phyloP scores from a whole-genome alignment of 73 alveolate genomes.

The Blepharisma stoltei region DNA sequence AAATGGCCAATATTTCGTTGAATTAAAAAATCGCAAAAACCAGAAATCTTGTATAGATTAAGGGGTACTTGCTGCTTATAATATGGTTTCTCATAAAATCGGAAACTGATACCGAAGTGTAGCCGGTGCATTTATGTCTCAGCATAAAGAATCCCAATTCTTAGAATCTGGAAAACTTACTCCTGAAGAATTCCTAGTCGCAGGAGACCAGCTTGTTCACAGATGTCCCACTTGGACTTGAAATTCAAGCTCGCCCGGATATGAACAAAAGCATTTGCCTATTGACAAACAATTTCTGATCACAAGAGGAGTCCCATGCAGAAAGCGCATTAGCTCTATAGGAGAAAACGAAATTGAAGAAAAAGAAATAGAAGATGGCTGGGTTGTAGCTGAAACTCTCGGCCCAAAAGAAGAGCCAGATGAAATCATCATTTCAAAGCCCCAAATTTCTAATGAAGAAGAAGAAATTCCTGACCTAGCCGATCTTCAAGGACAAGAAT shows the following conservation, averaged over 20 bases:
- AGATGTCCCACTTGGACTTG: constrained; percentile 96
- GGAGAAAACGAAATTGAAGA: constrained; percentile 52
- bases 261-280: constrained; percentile 49
- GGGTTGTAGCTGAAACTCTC: constrained; percentile 67
- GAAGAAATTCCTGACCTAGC: not conserved
- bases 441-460: not conserved
- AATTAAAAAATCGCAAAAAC: no score
- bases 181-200: constrained; percentile 84
- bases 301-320: constrained; percentile 82
- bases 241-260: constrained; percentile 26
- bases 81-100: no score
- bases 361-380: constrained; percentile 75
- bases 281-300: constrained; percentile 81
- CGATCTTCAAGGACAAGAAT: not conserved
- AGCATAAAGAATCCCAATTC: no score
- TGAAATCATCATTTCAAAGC: not conserved
- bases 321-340: constrained; percentile 61
- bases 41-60: no score
- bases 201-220: constrained; percentile 85
- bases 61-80: no score
- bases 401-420: not conserved
- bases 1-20: no score
- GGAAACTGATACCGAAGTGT: no score
- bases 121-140: no score
- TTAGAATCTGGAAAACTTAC: constrained; percentile 57